Conservation (phyloP, 2,329 filamentous ascomycete species). For the Apiospora malaysiana region DNA sequence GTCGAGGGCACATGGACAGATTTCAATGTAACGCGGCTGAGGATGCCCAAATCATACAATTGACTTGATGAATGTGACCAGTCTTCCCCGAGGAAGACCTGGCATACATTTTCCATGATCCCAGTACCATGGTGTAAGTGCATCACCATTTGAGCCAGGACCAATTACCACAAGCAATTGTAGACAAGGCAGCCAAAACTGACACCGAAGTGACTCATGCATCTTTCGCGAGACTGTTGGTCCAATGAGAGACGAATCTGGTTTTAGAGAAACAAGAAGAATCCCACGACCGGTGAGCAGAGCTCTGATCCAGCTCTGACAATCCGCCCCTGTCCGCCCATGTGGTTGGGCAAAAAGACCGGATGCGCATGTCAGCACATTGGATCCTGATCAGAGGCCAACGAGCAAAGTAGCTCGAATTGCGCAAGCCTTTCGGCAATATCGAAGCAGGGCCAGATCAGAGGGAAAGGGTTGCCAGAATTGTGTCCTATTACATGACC, state of each 20-base stretch:
- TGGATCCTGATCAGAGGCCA: too few relatives aligned
- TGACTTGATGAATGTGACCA: not conserved
- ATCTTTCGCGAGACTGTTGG: not conserved
- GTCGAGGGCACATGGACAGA: not conserved
- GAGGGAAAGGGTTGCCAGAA: not conserved
- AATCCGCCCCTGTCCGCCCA: too few relatives aligned
- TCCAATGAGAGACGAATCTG: not conserved
- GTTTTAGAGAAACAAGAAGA: too few relatives aligned
- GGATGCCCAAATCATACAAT: not conserved
- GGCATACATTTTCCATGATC: not conserved
- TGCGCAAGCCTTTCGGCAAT: too few relatives aligned
- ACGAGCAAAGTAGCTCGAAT: too few relatives aligned
- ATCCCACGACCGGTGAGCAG: too few relatives aligned
- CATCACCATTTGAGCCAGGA: not conserved
- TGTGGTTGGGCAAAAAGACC: too few relatives aligned
- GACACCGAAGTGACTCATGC: not conserved
- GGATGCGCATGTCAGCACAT: too few relatives aligned
- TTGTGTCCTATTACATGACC: not conserved
- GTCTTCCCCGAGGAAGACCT: not conserved
- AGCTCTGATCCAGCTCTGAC: too few relatives aligned
- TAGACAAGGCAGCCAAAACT: not conserved
- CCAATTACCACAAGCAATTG: not conserved
- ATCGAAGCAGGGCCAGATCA: not conserved
- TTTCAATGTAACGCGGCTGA: not conserved
- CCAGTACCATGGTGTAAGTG: not conserved